A percentile compares a stretch with the other conserved stretches of the same genome.
Evolutionary conservation across 345 rosid species (phyloP).

Genomic region (Boechera stricta): DNA sequence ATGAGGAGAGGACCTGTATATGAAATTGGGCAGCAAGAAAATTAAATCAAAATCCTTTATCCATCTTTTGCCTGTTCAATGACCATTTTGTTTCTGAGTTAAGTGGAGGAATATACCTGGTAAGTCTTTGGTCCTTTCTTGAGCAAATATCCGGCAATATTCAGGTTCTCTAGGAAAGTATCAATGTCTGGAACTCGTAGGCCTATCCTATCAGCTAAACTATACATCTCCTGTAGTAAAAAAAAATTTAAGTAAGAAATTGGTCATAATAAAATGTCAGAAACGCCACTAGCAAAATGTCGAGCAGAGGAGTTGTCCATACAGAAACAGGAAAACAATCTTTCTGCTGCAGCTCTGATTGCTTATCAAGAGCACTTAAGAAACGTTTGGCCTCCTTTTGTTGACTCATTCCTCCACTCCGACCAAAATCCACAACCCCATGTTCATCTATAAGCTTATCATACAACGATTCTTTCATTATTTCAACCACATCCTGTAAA

Average conservation of each 20-base stretch:
- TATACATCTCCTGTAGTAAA: constrained; percentile 80
- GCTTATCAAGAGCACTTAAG: constrained; percentile 85
- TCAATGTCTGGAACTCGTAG: constrained; percentile 91
- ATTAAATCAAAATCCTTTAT: neutral
- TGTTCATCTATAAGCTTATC: constrained; percentile 93
- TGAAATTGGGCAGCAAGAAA: constrained; percentile 38
- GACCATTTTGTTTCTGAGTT: constrained; percentile 1
- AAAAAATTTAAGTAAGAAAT: neutral
- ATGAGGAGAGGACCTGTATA: constrained; percentile 79
- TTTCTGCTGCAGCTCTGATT: constrained; percentile 85
- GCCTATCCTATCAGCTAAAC: constrained; percentile 88
- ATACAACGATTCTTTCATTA: constrained; percentile 94
- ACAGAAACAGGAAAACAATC: constrained; percentile 86
- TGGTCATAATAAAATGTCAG: constrained; percentile 15
- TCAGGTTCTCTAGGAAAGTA: constrained; percentile 83
- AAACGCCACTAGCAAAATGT: constrained; percentile 15
- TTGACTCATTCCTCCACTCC: constrained; percentile 98
- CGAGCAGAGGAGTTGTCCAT: constrained; percentile 42
- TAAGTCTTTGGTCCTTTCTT: constrained; percentile 93
- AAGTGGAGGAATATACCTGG: constrained; percentile 63
- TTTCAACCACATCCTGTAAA: constrained; percentile 91
- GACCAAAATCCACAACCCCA: constrained; percentile 87
- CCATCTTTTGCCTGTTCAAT: constrained; percentile 4
- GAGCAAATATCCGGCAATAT: constrained; percentile 81
- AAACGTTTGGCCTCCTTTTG: constrained; percentile 96